Base-by-base conservation (phyloP, 2,329 filamentous ascomycete species). In the Trichophyton benhamiae region DNA sequence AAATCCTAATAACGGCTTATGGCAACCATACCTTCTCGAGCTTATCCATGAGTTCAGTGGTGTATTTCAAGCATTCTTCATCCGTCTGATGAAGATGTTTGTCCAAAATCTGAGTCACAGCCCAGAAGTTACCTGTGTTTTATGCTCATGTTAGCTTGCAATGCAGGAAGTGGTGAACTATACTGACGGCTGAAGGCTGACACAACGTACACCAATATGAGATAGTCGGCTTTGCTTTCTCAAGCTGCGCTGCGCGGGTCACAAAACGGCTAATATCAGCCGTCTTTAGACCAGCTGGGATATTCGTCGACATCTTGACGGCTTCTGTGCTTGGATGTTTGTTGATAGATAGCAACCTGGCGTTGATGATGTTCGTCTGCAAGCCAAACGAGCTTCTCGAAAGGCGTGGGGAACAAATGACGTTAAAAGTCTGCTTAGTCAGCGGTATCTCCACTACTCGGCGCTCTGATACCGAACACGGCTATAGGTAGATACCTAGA, bases 191-290 rank as follows among this genome's bases (percentile, higher is more conserved):
- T 17, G 4, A 36, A 33, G 20, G 52, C 22, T 15, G n/a, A 9
- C 9, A n/a, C 22, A 33, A 82, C 87, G 71, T 82, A 95, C 92
- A 94, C 91, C 92, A 97, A 75, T 97, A 99, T 65, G 91, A 82
- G 67, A 97, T 83, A 63, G 94, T 89, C 7, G 94, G 94, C 75
- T 92, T 94, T 70, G 86, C 83, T 63, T 82, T 82, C 72, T 92
- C 88, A 57, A 99, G 83, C 77, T 99, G 92, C 41, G 84, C 82
- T 38, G 90, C 92, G 69, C 92, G 85, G 60, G 86, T 82, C 64
- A 91, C 86, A 74, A 95, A 96, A 63, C 90, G 88, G 66, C 84
- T 85, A 70, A 96, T 84, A 72, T 96, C 91, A 63, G 88, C 86
- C 61, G 86, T 79, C 77, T 88, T 91, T 69, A 99, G 81, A 70